Base-by-base conservation (phyloP, 306 rosid genomes). In the Gillenia trifoliata region DNA sequence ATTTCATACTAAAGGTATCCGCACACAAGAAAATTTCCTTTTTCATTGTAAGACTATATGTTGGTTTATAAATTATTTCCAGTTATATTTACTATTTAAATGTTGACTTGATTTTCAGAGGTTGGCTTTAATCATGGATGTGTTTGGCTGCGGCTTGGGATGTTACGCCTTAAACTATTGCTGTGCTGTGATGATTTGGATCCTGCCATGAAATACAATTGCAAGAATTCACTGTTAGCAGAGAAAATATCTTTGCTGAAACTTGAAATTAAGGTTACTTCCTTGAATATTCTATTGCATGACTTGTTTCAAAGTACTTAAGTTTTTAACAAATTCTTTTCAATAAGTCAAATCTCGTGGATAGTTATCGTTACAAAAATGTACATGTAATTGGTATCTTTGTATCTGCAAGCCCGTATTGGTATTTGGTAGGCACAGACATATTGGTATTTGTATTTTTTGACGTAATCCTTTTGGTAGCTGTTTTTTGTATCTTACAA, bases 261-360 rank as follows among this genome's bases (percentile, higher is more conserved):
- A 73, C 90, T 94, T 73, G 96, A 94, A 86, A 83, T 84, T 71
- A 86, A 91, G 98, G 98, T 93, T 88, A 68, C 64, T 68, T 52
- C 19, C 26, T 1, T 60, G 45, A 62, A 40, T 23, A 22, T 64
- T 71, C 19, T n/a, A 15, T 19, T 80, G 26, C 26, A 8, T 64
- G n/a, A 12, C 8, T 4, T 1, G 55, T 22, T 20, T 68, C 20
- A 10, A 45, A 45, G 19, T 19, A 30, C 49, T 69, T 62, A 45
- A 10, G 43, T 20, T 49, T 5, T 52, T 9, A 19, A 10, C 40
- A 68, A 33, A 49, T 31, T 11, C 17, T 30, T 68, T 20, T 50
- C 64, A 30, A 11, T 23, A 50, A 20, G 31, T 11, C 13, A 6
- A 33, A 11, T 68, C 10, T 23, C 4, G 16, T 13, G 12, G 3